Conservation (phyloP, 345 rosid species). For the Salix caprea region DNA sequence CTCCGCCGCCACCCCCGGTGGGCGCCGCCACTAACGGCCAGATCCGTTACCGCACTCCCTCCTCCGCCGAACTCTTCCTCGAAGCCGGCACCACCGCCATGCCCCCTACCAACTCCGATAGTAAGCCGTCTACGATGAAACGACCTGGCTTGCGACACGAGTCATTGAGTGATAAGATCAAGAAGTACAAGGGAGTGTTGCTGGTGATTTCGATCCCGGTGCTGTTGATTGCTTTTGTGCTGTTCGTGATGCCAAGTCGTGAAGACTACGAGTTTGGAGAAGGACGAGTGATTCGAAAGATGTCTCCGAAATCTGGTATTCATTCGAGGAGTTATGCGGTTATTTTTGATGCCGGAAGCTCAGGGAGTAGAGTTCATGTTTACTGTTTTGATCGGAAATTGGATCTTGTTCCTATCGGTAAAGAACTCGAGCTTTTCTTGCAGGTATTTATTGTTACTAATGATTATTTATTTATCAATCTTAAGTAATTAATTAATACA, state of each 20-base stretch:
- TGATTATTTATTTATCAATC: background rate
- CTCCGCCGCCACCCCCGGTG: slow-evolving; percentile 24
- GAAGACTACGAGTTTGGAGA: slow-evolving; percentile 36
- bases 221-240: slow-evolving; percentile 50
- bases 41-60: slow-evolving; percentile 83
- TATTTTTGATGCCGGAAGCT: slow-evolving; percentile 90
- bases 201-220: slow-evolving; percentile 64
- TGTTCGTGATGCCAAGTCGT: slow-evolving; percentile 56
- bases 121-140: slow-evolving; percentile 36
- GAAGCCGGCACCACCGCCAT: slow-evolving; percentile 12
- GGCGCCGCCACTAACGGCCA: slow-evolving; percentile 53
- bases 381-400: slow-evolving; percentile 76
- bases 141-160: slow-evolving; percentile 49
- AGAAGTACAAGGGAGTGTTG: slow-evolving; percentile 54
- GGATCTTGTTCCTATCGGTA: slow-evolving; percentile 90
- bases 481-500: background rate
- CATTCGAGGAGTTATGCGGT: slow-evolving; percentile 59
- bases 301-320: slow-evolving; percentile 32
- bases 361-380: slow-evolving; percentile 96
- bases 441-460: slow-evolving; percentile 34
- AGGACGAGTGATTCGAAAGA: slow-evolving; percentile 45
- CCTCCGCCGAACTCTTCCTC: slow-evolving; percentile 21
- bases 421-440: slow-evolving; percentile 78
- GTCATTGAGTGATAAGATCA: slow-evolving; percentile 72
- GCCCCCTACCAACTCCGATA: slow-evolving; percentile 47